Percentiles rank a stretch among this genome's conserved stretches.
phyloP scores from a whole-genome alignment of 148 eudicot genomes.

The Cornus kousa region DNA sequence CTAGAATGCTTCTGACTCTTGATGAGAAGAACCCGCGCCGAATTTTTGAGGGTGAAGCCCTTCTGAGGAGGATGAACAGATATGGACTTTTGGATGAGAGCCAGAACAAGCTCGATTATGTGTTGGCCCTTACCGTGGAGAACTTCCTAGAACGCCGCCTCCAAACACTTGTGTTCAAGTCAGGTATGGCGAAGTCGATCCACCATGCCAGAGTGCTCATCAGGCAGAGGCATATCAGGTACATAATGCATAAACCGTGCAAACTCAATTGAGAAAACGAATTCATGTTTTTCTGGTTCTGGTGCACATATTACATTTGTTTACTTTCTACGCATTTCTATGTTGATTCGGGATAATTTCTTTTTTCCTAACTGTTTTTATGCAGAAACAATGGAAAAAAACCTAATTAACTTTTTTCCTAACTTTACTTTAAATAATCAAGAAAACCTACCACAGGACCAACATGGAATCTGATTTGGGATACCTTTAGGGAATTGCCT shows the following conservation, averaged over 20 bases:
- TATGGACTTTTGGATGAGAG: conserved; percentile 7
- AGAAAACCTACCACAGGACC: too few relatives aligned
- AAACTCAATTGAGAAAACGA: too few relatives aligned
- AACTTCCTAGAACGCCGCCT: conserved; percentile 21
- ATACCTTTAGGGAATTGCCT: too few relatives aligned
- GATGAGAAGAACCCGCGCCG: conserved; percentile 16
- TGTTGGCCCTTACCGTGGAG: conserved; percentile 19
- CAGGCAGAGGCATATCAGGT: not conserved
- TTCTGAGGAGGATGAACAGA: conserved; percentile 12
- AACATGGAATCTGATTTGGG: too few relatives aligned
- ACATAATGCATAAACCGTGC: not conserved
- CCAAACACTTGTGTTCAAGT: conserved; percentile 12
- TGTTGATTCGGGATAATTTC: too few relatives aligned
- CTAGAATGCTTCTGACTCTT: conserved; percentile 1
- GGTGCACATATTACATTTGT: not conserved
- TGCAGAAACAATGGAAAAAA: too few relatives aligned
- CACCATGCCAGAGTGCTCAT: conserved; percentile 20
- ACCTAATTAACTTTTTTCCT: too few relatives aligned
- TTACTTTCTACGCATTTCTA: too few relatives aligned
- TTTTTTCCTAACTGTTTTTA: too few relatives aligned
- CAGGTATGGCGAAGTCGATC: conserved; percentile 20
- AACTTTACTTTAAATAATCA: too few relatives aligned
- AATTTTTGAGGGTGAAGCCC: conserved; percentile 15
- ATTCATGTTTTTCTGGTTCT: not conserved
- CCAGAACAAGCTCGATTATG: conserved; percentile 23